Base-by-base conservation (phyloP, 106 monocot species). In the Narthecium ossifragum region DNA sequence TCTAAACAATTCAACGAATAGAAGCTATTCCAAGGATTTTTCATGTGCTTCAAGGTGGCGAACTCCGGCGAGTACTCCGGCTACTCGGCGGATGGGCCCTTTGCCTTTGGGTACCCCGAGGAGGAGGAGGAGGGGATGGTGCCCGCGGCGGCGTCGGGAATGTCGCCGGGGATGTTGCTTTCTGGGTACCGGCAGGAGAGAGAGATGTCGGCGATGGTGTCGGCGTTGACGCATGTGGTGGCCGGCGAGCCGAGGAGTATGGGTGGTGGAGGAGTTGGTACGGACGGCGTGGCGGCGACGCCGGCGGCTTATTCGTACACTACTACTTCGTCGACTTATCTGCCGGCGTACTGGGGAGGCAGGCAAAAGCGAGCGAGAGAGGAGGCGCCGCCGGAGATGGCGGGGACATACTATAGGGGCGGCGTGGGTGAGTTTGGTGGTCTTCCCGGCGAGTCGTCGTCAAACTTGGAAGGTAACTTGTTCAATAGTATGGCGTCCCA, bases 181-280 rank as follows among this genome's bases (percentile, higher is more conserved):
- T 62, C 79, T 1, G 56, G 26, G 1, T 45, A 53, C 12, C 13
- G 52, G 22, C 53, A 24, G 9, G 70, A 49, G 32, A 45, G 40
- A 57, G 83, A 88, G 69, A 73, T 76, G 67, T 66, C 67, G 6
- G 30, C 61, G 51, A 83, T 88, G 73, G 88, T 83, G 0, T 79
- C 79, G 5, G 83, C 88, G 15, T 40, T 88, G 55, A 64, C 76
- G 6, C 70, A 64, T 39, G 83, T 88, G 29, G 59, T 83, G 8
- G 53, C 79, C 4, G 57, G 70, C 1, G 37, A 37, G 0, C 15
- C 10, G 17, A 21, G 20, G 7, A 54, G 25, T 18, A 18, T 1
- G 10, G 4, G 2, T 21, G 45, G 47, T 5, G 37, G n/a, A n/a
- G n/a, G n/a, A n/a, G n/a, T n/a, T n/a, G n/a, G n/a, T 5, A 33